Conservation (phyloP, 2,329 filamentous ascomycete genomes). For the Stenocarpella maydis region DNA sequence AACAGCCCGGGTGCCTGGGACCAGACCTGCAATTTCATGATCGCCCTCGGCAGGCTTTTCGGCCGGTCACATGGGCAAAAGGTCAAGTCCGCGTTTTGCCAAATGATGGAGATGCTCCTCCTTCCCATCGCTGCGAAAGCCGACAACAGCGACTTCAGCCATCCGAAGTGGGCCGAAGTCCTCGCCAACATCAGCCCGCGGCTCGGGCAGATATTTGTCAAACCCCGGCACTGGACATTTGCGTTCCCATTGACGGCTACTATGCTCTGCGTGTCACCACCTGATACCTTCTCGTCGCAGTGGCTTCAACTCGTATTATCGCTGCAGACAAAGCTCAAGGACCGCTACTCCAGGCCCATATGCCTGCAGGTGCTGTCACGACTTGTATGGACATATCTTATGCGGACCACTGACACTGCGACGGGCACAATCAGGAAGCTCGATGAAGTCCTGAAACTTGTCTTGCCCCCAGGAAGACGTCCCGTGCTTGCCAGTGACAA, state of each 20-base stretch:
- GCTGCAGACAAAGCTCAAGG: slow-evolving; percentile 83
- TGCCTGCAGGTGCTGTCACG: slow-evolving; percentile 91
- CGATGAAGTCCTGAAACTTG: slow-evolving; percentile 86
- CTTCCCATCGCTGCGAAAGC: slow-evolving; percentile 87
- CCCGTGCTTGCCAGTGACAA: slow-evolving; percentile 84
- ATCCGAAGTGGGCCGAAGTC: slow-evolving; percentile 87
- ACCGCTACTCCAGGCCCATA: slow-evolving; percentile 78
- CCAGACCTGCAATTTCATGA: slow-evolving; percentile 88
- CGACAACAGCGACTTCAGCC: slow-evolving; percentile 76
- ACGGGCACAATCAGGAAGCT: slow-evolving; percentile 78
- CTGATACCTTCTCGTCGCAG: slow-evolving; percentile 82
- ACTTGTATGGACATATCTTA: slow-evolving; percentile 93
- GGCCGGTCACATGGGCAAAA: slow-evolving; percentile 84
- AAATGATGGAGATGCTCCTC: slow-evolving; percentile 85
- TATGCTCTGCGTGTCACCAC: slow-evolving; percentile 85
- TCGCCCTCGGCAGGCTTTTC: slow-evolving; percentile 82
- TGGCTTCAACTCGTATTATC: slow-evolving; percentile 85
- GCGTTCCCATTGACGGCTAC: slow-evolving; percentile 90
- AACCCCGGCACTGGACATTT: slow-evolving; percentile 90
- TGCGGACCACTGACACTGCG: slow-evolving; percentile 77
- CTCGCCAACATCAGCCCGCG: slow-evolving; percentile 80
- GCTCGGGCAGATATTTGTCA: slow-evolving; percentile 84
- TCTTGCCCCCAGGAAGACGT: slow-evolving; percentile 82
- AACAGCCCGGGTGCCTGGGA: slow-evolving; percentile 80
- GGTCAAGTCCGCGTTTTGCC: slow-evolving; percentile 94